Evolutionary conservation across 495 filamentous ascomycete genomes (phyloP), one percentile per base, ranked within the genome.

Genomic region (Copromyces sp.): DNA sequence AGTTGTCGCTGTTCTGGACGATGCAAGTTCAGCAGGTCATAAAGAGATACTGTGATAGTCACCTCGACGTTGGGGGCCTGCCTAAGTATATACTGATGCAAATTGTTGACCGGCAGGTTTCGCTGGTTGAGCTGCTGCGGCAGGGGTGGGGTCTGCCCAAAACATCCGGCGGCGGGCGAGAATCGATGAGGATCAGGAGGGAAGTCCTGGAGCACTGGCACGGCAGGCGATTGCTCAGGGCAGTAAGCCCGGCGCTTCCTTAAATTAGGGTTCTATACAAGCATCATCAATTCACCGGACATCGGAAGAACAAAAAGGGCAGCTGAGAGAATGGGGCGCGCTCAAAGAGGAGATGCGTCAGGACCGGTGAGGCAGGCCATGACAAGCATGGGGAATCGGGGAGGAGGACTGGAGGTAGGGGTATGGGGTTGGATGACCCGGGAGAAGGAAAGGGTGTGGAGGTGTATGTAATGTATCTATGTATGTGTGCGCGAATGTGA

Each of bases 211-310:
- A 79, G 78, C 74, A 78, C 78, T 72, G 78, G 74, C 78, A 81
- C 82, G 73, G 76, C 75, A 78, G 80, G 78, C 76, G 79, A 65
- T 72, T 81, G 82, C 76, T 81, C 81, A 69, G 79, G 78, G 79
- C 77, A 79, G 76, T 82, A 82, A 74, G 81, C 81, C 80, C 83
- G 83, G 72, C 84, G 83, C 73, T 83, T 85, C 78, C 81, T 84
- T 77, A 83, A 77, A 81, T 82, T 83, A 78, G 75, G 79, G 79
- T 84, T 84, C 83, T 86, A 84, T 77, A 81, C 77, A 80, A 79
- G 70, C 78, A 80, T 81, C 77, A 82, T 85, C 81, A 85, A 84
- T 78, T 77, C 79, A 82, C 82, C 80, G 82, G 78, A 82, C 78
- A 73, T 73, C 77, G 65, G 73, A 72, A 41, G 53, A 72, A 73